Base-by-base conservation (phyloP, 176 grass and related monocot species). In the Avena sativa region DNA sequence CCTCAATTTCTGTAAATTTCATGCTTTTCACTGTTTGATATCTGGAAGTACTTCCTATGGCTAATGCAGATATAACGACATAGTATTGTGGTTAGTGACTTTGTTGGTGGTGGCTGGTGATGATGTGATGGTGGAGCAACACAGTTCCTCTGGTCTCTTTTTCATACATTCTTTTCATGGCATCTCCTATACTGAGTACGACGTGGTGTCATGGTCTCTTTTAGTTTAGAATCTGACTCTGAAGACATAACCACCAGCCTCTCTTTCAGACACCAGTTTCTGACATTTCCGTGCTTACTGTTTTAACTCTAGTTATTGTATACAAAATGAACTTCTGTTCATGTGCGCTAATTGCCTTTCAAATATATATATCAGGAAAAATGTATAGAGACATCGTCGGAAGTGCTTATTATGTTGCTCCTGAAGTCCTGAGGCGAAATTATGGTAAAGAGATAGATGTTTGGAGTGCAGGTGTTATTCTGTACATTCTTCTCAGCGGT, bases 401-500 rank as follows among this genome's bases (percentile, higher is more conserved):
- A 74, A 97, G 95, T 80, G 95, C 92, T 71, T 97, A 97, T 91
- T 97, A 97, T 83, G 95, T 97, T 89, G 92, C 95, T 84, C 95
- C 95, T 83, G 95, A 97, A 84, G 90, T 97, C 78, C 89, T 97
- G 74, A 70, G 82, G 84, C 67, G 92, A 38, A 92, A 87, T 47
- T 98, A 98, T 83, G 92, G 93, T 50, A 98, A 95, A 94, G 96
- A 98, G 62, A 83, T 91, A 47, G 96, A 98, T 88, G 90, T 98
- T 56, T 98, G 96, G 93, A 98, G 96, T 72, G 96, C 96, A 17
- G 96, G 96, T 65, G 92, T 98, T 85, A 95, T 98, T 73, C 77
- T 98, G 86, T 98, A 98, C 60, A 98, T 98, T 92, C 96, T 98
- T 89, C 92, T 98, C 62, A 98, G 96, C 76, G 96, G 96, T 23